Conservation (phyloP, 1,284 basidiomycete genomes). For the Trichosporon asahii region DNA sequence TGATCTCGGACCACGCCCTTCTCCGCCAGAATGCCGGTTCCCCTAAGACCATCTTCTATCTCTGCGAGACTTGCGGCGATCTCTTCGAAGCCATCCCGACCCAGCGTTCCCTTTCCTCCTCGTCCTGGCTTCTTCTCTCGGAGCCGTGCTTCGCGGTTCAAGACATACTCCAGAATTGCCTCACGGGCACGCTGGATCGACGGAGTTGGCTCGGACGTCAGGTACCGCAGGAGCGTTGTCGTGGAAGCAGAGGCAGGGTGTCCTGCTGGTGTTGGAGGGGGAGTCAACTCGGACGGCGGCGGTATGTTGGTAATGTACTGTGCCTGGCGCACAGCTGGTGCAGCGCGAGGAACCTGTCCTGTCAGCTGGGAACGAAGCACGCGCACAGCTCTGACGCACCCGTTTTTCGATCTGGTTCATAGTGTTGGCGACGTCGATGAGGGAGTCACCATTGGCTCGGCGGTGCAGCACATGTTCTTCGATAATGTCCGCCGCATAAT, state of each 20-base stretch:
- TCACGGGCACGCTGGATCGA: slow-evolving; percentile 45
- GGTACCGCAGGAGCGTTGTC: slow-evolving; percentile 36
- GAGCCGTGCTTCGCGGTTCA: slow-evolving; percentile 41
- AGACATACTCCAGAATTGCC: slow-evolving; percentile 49
- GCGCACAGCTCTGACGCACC: slow-evolving; percentile 26
- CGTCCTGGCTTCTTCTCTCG: slow-evolving; percentile 40
- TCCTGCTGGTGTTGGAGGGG: slow-evolving; percentile 39
- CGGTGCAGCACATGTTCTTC: slow-evolving; percentile 47
- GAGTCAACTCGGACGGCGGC: slow-evolving; percentile 40
- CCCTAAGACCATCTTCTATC: slow-evolving; percentile 42
- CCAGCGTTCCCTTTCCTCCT: slow-evolving; percentile 49
- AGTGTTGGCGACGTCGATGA: slow-evolving; percentile 42
- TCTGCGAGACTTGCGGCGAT: slow-evolving; percentile 41
- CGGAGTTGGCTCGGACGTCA: slow-evolving; percentile 38
- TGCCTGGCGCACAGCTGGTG: slow-evolving; percentile 41
- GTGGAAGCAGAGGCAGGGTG: slow-evolving; percentile 40
- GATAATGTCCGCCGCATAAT: slow-evolving; percentile 32
- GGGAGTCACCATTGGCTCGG: slow-evolving; percentile 42
- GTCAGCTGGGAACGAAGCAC: neutral
- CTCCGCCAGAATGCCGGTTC: slow-evolving; percentile 18
- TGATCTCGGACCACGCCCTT: slow-evolving; percentile 5
- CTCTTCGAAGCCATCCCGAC: slow-evolving; percentile 45
- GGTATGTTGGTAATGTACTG: slow-evolving; percentile 48
- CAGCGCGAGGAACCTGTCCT: slow-evolving; percentile 31
- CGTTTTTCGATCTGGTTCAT: slow-evolving; percentile 41